These are phyloP conservation scores for Paracorniculantispora psalliotae DNA, from an alignment of 2,329 filamentous ascomycete genomes.

Conservation along the genomic window DNA sequence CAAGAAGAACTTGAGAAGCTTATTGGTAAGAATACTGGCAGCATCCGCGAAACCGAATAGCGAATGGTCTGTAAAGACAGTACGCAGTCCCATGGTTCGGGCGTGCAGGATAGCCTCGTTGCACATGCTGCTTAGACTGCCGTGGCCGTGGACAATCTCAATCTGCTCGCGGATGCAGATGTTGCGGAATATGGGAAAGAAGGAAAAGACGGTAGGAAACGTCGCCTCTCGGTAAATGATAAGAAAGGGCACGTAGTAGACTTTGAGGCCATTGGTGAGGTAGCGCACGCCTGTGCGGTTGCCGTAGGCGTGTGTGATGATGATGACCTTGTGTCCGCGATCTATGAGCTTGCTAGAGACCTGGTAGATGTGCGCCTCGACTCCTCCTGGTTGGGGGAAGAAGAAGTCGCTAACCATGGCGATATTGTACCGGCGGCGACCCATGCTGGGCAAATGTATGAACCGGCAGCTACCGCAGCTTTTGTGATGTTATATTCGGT, in stretches of 20 bases:
- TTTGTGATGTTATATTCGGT: not conserved
- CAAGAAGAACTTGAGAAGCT: constrained; percentile 89
- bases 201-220: constrained; percentile 96
- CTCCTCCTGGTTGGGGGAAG: constrained; percentile 92
- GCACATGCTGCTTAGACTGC: constrained; percentile 84
- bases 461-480: constrained; percentile 1
- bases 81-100: constrained; percentile 90
- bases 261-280: constrained; percentile 94
- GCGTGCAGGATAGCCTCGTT: constrained; percentile 94
- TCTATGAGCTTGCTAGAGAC: constrained; percentile 94
- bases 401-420: constrained; percentile 99
- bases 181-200: constrained; percentile 96
- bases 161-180: constrained; percentile 93
- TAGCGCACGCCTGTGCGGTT: constrained; percentile 90
- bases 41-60: constrained; percentile 97
- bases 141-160: constrained; percentile 97
- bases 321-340: constrained; percentile 94
- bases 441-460: constrained; percentile 34
- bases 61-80: constrained; percentile 96
- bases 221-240: constrained; percentile 91
- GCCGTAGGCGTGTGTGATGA: constrained; percentile 93
- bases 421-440: constrained; percentile 60
- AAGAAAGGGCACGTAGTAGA: constrained; percentile 95
- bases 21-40: constrained; percentile 92
- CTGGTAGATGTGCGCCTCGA: constrained; percentile 98